Base-by-base conservation (phyloP, 768 basidiomycete species). In the Gloeopeniophorella convolvens region DNA sequence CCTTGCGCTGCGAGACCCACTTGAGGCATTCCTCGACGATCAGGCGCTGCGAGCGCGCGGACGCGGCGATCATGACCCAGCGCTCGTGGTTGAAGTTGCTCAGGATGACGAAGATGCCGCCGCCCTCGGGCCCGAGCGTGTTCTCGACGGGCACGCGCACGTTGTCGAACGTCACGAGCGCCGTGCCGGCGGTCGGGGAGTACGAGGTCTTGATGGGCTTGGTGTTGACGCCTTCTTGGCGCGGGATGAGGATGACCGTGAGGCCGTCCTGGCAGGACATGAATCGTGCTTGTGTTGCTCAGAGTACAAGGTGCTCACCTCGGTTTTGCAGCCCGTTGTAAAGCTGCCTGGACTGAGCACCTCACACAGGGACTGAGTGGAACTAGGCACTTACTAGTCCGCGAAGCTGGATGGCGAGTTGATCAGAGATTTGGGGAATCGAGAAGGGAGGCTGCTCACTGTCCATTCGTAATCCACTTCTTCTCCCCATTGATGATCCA, bases 61-160 rank as follows among this genome's bases (percentile, higher is more conserved):
- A 79, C 27, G 77, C 71, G 60, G 85, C 87, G 64, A 80, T 82
- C 86, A 93, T 92, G 18, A 91, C 88, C 89, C 88, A 93, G 51
- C 87, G 83, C 63, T 93, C 91, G 66, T 94, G 91, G 65, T 95
- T 95, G 71, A 95, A 95, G 70, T 95, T 96, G 59, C 85, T 82
- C 30, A 77, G 64, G 56, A 79, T 77, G 33, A 82, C 80, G 54
- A 80, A 76, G 49, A 87, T 71, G 6, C 87, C 89, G 48, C 79
- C 80, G 46, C 86, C 80, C 61, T 87, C 88, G 21, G 79, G 75
- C 4, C 91, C 92, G 21, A 96, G 78, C 3, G 88, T 86, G 66
- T 95, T 89, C 59, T 82, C 87, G 4, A 85, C 80, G 2, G 94
- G 93, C 0, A 93, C 91, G 48, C 80, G 80, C 34, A 88, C 92